phyloP scores from a whole-genome alignment of 148 eudicot genomes.

The Oxyria digyna region DNA sequence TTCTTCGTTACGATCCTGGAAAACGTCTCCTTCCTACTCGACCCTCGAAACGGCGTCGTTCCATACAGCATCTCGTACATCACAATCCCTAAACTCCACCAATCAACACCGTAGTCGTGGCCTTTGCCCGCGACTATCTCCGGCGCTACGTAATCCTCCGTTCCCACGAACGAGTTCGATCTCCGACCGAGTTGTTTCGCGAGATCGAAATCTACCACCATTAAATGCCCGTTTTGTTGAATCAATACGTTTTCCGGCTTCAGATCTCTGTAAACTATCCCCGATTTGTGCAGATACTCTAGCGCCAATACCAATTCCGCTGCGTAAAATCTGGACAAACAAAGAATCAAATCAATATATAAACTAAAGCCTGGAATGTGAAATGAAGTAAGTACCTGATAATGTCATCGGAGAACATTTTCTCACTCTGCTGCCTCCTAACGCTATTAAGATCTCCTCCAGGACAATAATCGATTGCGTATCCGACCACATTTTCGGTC shows the following conservation, averaged over 20 bases:
- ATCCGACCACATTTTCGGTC: conserved; percentile 53
- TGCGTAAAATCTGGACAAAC: conserved; percentile 51
- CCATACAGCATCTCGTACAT: conserved; percentile 82
- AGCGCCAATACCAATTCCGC: conserved; percentile 77
- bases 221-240: conserved; percentile 68
- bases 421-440: conserved; percentile 58
- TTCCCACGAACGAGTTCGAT: conserved; percentile 76
- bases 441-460: conserved; percentile 62
- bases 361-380: background rate
- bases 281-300: conserved; percentile 72
- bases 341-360: background rate
- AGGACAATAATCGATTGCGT: conserved; percentile 84
- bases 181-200: conserved; percentile 50
- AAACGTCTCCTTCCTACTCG: conserved; percentile 60
- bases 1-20: conserved; percentile 30
- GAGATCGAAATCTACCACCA: conserved; percentile 89
- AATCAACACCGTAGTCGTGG: conserved; percentile 69
- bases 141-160: conserved; percentile 91
- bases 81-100: conserved; percentile 72
- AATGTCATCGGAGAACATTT: conserved; percentile 79
- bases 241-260: conserved; percentile 80
- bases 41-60: conserved; percentile 62
- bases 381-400: conserved; percentile 41
- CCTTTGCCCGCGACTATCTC: conserved; percentile 59
- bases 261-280: conserved; percentile 76